Evolutionary conservation across 2,329 filamentous ascomycete genomes (phyloP).

Genomic region (Talaromyces rugulosus): DNA sequence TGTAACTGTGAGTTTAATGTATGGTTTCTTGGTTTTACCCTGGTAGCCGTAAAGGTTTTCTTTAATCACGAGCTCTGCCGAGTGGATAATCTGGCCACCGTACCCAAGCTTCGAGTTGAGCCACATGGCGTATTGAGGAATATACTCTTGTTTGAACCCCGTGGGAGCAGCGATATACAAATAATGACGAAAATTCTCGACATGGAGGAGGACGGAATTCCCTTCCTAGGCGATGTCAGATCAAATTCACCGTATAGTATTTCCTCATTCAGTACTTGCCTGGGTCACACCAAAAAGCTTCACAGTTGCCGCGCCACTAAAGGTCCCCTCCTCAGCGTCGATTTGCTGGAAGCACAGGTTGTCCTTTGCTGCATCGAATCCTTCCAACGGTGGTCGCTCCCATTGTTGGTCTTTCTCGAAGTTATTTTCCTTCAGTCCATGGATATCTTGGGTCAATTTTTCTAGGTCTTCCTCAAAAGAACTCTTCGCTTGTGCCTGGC

Average conservation of each 20-base stretch:
- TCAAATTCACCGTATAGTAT: background rate
- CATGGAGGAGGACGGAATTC: conserved; percentile 90
- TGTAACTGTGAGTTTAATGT: conserved; percentile 86
- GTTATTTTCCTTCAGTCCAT: conserved; percentile 77
- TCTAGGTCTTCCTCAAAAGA: conserved; percentile 90
- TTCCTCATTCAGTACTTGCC: conserved; percentile 38
- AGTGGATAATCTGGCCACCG: conserved; percentile 69
- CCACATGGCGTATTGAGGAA: conserved; percentile 70
- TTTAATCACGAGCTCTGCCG: conserved; percentile 74
- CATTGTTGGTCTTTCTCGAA: conserved; percentile 91
- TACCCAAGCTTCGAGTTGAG: conserved; percentile 75
- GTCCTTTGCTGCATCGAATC: conserved; percentile 62
- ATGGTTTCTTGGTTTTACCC: conserved; percentile 86
- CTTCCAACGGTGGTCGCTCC: conserved; percentile 62
- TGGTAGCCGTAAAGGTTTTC: conserved; percentile 94
- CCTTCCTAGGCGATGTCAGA: conserved; percentile 47
- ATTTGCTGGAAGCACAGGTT: conserved; percentile 91
- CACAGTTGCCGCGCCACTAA: conserved; percentile 73
- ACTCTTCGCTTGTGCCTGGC: conserved; percentile 69
- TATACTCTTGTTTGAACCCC: conserved; percentile 73
- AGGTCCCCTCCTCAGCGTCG: conserved; percentile 83
- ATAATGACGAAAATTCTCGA: conserved; percentile 94
- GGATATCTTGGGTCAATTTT: conserved; percentile 92
- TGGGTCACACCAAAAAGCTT: conserved; percentile 93
- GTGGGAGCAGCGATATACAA: conserved; percentile 87